Percentiles rank a stretch among this genome's conserved stretches.
Conservation (phyloP, 495 filamentous ascomycete genomes). For the Hypoxylon crocopeplum region DNA sequence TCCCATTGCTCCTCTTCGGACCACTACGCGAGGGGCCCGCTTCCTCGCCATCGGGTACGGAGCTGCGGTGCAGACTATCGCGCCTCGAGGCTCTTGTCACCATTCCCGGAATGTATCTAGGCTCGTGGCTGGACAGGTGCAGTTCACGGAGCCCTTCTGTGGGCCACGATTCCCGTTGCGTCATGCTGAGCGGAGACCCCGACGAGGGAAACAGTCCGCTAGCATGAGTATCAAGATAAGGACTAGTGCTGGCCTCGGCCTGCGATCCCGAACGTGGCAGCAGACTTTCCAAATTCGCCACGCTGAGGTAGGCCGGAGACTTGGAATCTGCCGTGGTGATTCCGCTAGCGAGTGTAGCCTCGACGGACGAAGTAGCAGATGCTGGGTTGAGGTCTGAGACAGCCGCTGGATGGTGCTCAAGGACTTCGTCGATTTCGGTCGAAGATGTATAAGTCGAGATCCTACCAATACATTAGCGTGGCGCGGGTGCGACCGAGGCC, state of each 20-base stretch:
- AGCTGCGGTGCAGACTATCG: slow-evolving; percentile 52
- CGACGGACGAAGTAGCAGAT: slow-evolving; percentile 41
- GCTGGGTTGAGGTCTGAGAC: slow-evolving; percentile 15
- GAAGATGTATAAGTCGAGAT: slow-evolving; percentile 56
- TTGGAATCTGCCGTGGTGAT: slow-evolving; percentile 30
- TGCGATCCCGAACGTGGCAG: slow-evolving; percentile 30
- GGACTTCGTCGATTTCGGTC: slow-evolving; percentile 18
- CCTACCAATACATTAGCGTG: slow-evolving; percentile 40
- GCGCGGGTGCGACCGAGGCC: not conserved
- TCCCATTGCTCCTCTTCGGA: slow-evolving; percentile 16
- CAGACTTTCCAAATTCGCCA: slow-evolving; percentile 20
- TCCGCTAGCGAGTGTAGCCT: slow-evolving; percentile 31
- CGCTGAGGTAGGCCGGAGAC: slow-evolving; percentile 21
- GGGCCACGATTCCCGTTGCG: slow-evolving; percentile 32
- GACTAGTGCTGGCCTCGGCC: slow-evolving; percentile 33
- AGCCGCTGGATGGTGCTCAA: slow-evolving; percentile 24
- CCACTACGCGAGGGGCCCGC: slow-evolving; percentile 4
- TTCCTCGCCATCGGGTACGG: slow-evolving; percentile 49
- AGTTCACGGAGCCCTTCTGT: slow-evolving; percentile 35
- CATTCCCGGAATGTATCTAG: slow-evolving; percentile 75
- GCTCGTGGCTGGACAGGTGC: slow-evolving; percentile 64
- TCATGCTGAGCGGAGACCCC: no score
- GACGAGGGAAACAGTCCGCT: slow-evolving; percentile 7
- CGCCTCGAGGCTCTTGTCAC: slow-evolving; percentile 65
- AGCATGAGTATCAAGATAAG: slow-evolving; percentile 19